Percentiles rank a stretch among this genome's conserved stretches.
These are phyloP conservation scores for Macrophomina pseudophaseolina DNA, from an alignment of 2,329 filamentous ascomycete species.

Conservation along the genomic window DNA sequence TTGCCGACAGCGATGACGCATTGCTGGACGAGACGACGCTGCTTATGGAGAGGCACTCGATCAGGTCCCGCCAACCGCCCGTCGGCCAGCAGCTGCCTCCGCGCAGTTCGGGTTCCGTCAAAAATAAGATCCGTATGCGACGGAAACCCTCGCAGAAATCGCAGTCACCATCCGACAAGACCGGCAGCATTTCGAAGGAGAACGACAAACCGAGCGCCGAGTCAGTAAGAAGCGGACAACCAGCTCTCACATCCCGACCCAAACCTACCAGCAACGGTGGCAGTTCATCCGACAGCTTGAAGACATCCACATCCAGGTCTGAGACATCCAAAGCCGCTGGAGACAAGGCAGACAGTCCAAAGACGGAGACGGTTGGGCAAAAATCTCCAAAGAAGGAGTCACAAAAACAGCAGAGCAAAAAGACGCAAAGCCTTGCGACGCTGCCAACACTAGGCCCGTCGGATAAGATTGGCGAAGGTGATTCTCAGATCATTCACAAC, in stretches of 20 bases:
- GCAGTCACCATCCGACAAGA: slow-evolving; percentile 34
- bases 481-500: slow-evolving; percentile 75
- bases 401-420: background rate
- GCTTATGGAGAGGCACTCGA: slow-evolving; percentile 12
- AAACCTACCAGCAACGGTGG: background rate
- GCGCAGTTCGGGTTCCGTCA: slow-evolving; percentile 31
- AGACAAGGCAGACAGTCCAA: slow-evolving; percentile 28
- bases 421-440: background rate
- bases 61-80: background rate
- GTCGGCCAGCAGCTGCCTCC: background rate
- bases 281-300: slow-evolving; percentile 24
- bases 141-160: slow-evolving; percentile 12
- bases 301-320: slow-evolving; percentile 30
- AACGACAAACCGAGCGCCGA: slow-evolving; percentile 27
- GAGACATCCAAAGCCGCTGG: background rate
- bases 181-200: slow-evolving; percentile 32
- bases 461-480: slow-evolving; percentile 74
- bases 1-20: slow-evolving; percentile 8
- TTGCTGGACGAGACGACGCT: slow-evolving; percentile 10
- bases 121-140: slow-evolving; percentile 44
- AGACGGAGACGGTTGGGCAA: slow-evolving; percentile 28
- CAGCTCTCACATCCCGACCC: background rate
- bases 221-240: background rate
- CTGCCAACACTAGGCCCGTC: slow-evolving; percentile 48
- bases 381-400: background rate